A percentile compares a stretch with the other conserved stretches of the same genome.
phyloP scores from a whole-genome alignment of 768 basidiomycete species.

The Hericium erinaceus region DNA sequence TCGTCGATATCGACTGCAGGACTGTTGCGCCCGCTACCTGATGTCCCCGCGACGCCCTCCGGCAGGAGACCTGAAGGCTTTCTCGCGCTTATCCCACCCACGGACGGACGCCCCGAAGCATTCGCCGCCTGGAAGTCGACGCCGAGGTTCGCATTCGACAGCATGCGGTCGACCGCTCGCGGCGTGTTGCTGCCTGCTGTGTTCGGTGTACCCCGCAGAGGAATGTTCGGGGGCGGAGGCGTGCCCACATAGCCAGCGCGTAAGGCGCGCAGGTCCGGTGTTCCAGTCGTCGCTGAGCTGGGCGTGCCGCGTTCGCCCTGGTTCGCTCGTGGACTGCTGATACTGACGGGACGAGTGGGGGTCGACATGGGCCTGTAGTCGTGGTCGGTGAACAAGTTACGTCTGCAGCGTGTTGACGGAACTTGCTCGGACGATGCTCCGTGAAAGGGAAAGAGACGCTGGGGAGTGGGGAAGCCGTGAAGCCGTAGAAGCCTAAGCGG shows the following conservation, averaged over 20 bases:
- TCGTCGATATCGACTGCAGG: slow-evolving; percentile 39
- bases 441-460: not conserved
- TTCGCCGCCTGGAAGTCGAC: slow-evolving; percentile 6
- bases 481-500: not conserved
- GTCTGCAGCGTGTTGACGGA: not conserved
- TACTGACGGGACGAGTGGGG: slow-evolving; percentile 17
- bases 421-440: not conserved
- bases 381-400: not conserved
- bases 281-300: slow-evolving; percentile 32
- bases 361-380: slow-evolving; percentile 7
- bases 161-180: slow-evolving; percentile 12
- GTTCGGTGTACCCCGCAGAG: slow-evolving; percentile 46
- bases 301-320: slow-evolving; percentile 4
- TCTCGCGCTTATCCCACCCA: slow-evolving; percentile 32
- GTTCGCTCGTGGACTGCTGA: slow-evolving; percentile 10
- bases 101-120: slow-evolving; percentile 13
- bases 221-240: slow-evolving; percentile 41
- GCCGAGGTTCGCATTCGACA: not conserved
- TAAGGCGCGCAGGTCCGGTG: slow-evolving; percentile 56
- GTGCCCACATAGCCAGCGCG: slow-evolving; percentile 58
- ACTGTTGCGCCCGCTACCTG: slow-evolving; percentile 23
- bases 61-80: slow-evolving; percentile 17
- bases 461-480: not conserved
- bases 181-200: slow-evolving; percentile 22
- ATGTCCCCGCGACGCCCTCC: slow-evolving; percentile 10